Conservation (phyloP, 2,329 filamentous ascomycete genomes). For the Tolypocladium amazonense region DNA sequence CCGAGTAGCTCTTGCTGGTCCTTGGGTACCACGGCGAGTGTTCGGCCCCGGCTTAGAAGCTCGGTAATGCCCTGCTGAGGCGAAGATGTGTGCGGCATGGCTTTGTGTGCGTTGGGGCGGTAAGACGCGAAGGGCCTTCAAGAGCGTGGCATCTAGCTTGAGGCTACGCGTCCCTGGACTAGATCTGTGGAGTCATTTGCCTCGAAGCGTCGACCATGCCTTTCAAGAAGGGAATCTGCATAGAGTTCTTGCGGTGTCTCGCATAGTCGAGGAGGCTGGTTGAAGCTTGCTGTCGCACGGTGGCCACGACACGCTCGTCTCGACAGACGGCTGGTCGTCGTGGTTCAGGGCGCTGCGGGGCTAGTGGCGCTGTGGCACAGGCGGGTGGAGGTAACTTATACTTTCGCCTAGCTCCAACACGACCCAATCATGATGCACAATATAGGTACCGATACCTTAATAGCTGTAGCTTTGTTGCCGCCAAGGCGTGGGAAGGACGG, state of each 20-base stretch:
- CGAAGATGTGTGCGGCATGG: constrained; percentile 15
- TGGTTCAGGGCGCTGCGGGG: not conserved
- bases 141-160: not conserved
- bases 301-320: not conserved
- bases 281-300: not conserved
- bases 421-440: not conserved
- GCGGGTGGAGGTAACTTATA: not conserved
- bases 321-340: not conserved
- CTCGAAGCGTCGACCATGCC: not conserved
- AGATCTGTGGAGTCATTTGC: not conserved
- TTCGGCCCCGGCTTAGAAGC: constrained; percentile 14
- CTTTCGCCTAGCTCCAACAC: not conserved
- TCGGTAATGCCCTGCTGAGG: constrained; percentile 11
- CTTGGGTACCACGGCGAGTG: constrained; percentile 21
- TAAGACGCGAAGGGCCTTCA: not conserved
- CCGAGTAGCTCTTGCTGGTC: constrained; percentile 28
- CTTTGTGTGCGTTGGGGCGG: not conserved
- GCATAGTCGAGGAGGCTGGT: not conserved
- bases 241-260: not conserved
- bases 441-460: not conserved
- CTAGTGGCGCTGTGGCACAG: not conserved
- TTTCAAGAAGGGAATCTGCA: not conserved
- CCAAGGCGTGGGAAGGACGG: not conserved
- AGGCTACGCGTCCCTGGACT: not conserved
- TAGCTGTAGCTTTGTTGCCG: not conserved